Base-by-base conservation (phyloP, 169 alveolate genomes). In the Theileria equi region DNA sequence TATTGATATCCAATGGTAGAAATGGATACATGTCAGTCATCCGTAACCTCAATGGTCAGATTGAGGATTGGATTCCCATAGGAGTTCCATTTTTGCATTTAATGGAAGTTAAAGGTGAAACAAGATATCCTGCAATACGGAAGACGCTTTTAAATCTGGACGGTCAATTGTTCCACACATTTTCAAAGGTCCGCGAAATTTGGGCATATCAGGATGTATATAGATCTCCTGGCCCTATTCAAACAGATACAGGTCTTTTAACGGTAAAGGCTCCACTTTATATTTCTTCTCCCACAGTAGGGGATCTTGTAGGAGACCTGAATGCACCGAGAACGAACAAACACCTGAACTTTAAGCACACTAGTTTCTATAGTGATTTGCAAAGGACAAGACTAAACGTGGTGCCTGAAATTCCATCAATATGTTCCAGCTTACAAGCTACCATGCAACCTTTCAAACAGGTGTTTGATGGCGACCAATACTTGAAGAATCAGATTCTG, bases 221-320 rank as follows among this genome's bases (percentile, higher is more conserved):
- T 80, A 76, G 96, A 11, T 91, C 96, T 23, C 98, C 98, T 32
- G 99, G 99, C 3, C 98, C 99, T 2, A 92, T 97, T 53, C 98
- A 97, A 80, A 92, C 95, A 10, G 49, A 36, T 1, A 53, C 16
- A 60, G n/a, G n/a, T n/a, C n/a, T n/a, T n/a, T n/a, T n/a, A n/a
- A n/a, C n/a, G n/a, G n/a, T n/a, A n/a, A n/a, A n/a, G n/a, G n/a
- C n/a, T n/a, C n/a, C n/a, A n/a, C n/a, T n/a, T n/a, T n/a, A n/a
- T 31, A 67, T 67, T 26, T 3, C 74, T 19, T 35, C 34, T 5
- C 83, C 83, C 23, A 43, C 68, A 1, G 52, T 73, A 2, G 72
- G 63, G 62, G 83, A 73, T 19, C 45, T 73, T 53, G 35, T 73
- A 3, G 83, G 83, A 17, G 17, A 48, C 41, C 26, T n/a, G n/a